These are phyloP conservation scores for Trichoderma atrobrunneum DNA, from an alignment of 2,329 filamentous ascomycete genomes.

Conservation along the genomic window DNA sequence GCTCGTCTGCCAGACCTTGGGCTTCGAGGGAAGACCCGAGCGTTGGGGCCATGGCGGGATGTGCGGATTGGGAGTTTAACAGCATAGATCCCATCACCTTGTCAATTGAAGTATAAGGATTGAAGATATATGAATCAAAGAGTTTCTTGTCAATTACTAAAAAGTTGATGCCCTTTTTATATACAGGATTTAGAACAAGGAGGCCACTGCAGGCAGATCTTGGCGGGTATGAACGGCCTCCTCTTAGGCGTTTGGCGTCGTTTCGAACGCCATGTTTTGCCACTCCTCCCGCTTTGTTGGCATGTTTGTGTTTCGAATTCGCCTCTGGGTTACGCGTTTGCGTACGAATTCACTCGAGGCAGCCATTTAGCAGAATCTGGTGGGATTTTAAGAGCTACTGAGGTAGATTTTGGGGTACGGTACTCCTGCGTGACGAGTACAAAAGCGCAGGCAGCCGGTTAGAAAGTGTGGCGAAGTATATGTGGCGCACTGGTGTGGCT, in stretches of 20 bases:
- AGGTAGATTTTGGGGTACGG: not conserved
- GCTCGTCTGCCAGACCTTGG: constrained; percentile 51
- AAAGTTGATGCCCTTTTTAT: not conserved
- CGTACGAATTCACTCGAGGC: constrained; percentile 8
- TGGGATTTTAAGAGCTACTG: not conserved
- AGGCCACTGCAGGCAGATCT: not conserved
- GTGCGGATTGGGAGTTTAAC: not conserved
- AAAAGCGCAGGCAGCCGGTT: not conserved
- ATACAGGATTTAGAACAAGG: not conserved
- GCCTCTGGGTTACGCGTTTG: constrained; percentile 5
- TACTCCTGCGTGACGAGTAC: not conserved
- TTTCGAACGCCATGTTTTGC: not conserved
- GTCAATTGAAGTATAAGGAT: not conserved
- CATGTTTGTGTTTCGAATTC: not conserved
- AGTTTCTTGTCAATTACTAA: not conserved
- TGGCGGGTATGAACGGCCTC: not conserved
- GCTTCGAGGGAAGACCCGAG: constrained; percentile 50
- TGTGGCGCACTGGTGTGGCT: not conserved
- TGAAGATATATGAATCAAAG: not conserved
- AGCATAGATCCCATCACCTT: constrained; percentile 22
- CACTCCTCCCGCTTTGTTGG: not conserved
- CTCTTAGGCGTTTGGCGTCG: not conserved
- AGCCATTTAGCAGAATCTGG: not conserved
- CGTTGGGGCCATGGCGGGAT: constrained; percentile 36
- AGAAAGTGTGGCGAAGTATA: not conserved